Evolutionary conservation across 1,139 yeast genomes (phyloP).

Genomic region (Geotrichum klebahnii): DNA sequence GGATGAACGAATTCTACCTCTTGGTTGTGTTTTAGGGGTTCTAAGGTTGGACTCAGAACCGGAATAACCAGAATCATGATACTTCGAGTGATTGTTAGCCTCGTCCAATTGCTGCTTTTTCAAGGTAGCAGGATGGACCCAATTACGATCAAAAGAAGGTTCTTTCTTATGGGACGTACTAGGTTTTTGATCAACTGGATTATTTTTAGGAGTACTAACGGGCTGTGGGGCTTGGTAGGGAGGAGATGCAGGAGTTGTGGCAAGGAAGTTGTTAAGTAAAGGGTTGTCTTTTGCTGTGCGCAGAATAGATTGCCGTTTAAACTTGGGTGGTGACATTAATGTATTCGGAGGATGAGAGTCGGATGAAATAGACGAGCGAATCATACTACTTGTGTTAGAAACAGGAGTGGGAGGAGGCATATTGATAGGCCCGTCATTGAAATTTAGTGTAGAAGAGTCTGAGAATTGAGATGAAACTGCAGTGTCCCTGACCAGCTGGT

Average conservation of each 20-base stretch:
- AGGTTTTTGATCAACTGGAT: too few relatives aligned
- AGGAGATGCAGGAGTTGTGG: conserved; percentile 3
- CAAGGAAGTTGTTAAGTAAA: conserved; percentile 2
- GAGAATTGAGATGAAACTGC: conserved; percentile 1
- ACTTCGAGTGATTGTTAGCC: not conserved
- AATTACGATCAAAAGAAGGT: conserved; percentile 31
- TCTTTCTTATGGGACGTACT: conserved; percentile 22
- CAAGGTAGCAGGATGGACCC: conserved; percentile 23
- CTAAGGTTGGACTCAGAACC: not conserved
- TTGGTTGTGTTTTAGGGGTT: conserved; percentile 3
- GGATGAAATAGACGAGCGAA: conserved; percentile 4
- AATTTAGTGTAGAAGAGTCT: not conserved
- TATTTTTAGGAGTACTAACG: not conserved
- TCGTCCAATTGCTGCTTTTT: conserved; percentile 7
- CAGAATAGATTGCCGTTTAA: conserved; percentile 18
- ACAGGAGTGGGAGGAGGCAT: conserved; percentile 15
- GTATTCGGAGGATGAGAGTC: not conserved
- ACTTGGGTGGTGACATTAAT: conserved; percentile 15
- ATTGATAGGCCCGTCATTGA: not conserved
- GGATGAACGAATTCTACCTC: conserved; percentile 10
- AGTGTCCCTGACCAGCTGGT: conserved; percentile 18
- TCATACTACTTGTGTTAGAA: conserved; percentile 8
- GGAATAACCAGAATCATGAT: not conserved
- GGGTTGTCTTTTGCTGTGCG: conserved; percentile 19
- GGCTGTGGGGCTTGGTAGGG: not conserved